Evolutionary conservation across 2,329 filamentous ascomycete genomes (phyloP), one percentile per base, ranked within the genome.

Genomic region (Didymosphaeria variabile): DNA sequence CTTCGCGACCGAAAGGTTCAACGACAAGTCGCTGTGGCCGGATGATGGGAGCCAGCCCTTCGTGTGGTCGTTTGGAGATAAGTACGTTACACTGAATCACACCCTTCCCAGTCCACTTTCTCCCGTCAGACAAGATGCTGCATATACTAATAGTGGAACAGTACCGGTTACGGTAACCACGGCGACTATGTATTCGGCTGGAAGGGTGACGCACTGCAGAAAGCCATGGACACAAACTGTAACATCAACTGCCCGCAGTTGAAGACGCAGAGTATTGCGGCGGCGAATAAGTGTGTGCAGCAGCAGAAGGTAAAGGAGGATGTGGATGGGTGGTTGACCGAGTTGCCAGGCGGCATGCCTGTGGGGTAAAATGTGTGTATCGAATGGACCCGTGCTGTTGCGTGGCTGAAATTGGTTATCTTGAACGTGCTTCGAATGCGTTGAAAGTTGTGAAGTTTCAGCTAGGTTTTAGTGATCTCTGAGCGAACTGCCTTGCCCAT

Each of bases 291-390:
- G 54, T 85, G 83, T 77, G 80, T 74, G 87, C 91, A 97, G 73
- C 83, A 87, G 12, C 82, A 83, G 0, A 83, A 84, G 0, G 85
- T 95, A 44, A 84, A 90, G 64, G 93, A 95, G 75, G 92, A 94
- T 70, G 87, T 95, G 10, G 92, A 95, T 68, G 91, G 91, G 67
- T 91, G 92, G 84, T 81, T 97, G 45, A 66, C 56, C 6, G 67
- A 71, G 50, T 50, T 71, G 36, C 68, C 68, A 1, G 68, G 68
- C 10, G 68, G 68, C n/a, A 62, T 62, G 60, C 60, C 46, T 13
- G 34, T 61, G 15, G 19, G 40, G 10, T 55, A 29, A 46, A 32
- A 29, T 29, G 26, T 29, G 26, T 5, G 6, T 29, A 5, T 29
- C 6, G 26, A 29, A 29, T 29, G 26, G 26, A 29, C 26, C 26